phyloP scores from a whole-genome alignment of 345 rosid species.

The Abelmoschus esculentus region DNA sequence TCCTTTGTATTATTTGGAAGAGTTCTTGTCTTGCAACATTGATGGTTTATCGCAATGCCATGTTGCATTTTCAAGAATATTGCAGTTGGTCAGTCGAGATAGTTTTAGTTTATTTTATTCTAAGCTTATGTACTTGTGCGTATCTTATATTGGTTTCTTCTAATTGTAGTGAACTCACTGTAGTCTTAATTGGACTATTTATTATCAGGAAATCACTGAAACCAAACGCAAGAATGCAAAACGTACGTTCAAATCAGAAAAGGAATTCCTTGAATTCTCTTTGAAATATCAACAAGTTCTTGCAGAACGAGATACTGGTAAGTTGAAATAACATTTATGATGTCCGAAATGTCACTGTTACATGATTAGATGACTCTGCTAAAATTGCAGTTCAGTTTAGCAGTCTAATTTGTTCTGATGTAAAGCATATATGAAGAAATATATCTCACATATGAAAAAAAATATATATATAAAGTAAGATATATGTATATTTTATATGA shows the following conservation, averaged over 20 bases:
- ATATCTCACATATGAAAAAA: too few species aligned
- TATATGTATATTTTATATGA: too few species aligned
- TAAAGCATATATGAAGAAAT: neutral
- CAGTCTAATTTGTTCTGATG: neutral
- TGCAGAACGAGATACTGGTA: slow-evolving; percentile 80
- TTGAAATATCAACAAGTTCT: slow-evolving; percentile 87
- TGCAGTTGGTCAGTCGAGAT: neutral
- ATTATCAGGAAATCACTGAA: slow-evolving; percentile 59
- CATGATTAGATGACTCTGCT: neutral
- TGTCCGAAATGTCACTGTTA: neutral
- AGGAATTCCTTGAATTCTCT: slow-evolving; percentile 79
- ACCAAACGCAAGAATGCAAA: slow-evolving; percentile 62
- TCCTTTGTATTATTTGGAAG: neutral
- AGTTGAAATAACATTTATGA: slow-evolving; percentile 16
- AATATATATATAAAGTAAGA: too few species aligned
- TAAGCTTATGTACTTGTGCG: neutral
- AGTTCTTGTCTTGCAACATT: neutral
- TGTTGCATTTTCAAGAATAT: neutral
- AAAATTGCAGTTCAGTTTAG: neutral
- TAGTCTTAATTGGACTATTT: neutral
- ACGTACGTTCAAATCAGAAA: slow-evolving; percentile 61
- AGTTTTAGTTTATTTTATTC: slow-evolving; percentile 5
- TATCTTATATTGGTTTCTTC: neutral
- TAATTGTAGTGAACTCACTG: neutral
- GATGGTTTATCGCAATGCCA: neutral